These are phyloP conservation scores for Peronospora tabacina DNA, from an alignment of 352 stramenopile species.

Conservation along the genomic window DNA sequence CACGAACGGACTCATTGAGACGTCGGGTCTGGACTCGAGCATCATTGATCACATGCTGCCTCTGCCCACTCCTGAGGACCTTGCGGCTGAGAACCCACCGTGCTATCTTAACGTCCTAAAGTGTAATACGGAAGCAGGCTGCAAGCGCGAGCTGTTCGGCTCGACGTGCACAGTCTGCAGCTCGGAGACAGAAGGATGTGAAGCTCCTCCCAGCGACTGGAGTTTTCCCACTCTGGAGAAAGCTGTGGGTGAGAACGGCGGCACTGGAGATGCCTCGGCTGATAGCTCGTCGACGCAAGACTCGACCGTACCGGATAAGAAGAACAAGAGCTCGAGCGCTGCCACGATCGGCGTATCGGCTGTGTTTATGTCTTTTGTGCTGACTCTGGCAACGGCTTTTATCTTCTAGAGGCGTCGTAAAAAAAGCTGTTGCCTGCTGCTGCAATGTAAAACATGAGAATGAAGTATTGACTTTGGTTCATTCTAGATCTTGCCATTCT, in stretches of 20 bases:
- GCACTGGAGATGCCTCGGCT: constrained; percentile 34
- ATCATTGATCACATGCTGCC: constrained; percentile 41
- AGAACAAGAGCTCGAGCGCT: constrained; percentile 8
- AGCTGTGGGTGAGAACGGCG: constrained; percentile 41
- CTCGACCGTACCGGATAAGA: constrained; percentile 16
- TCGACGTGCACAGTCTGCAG: constrained; percentile 60
- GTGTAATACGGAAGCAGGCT: constrained; percentile 47
- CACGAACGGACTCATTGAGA: constrained; percentile 31
- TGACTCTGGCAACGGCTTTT: constrained; percentile 25
- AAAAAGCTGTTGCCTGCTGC: constrained; percentile 3
- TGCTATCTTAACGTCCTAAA: constrained; percentile 61
- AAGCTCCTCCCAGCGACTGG: constrained; percentile 36
- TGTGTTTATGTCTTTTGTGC: constrained; percentile 22
- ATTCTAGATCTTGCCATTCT: background rate
- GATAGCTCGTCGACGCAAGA: constrained; percentile 25
- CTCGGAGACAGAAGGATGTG: constrained; percentile 35
- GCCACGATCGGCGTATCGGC: constrained; percentile 22
- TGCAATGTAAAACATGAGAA: constrained; percentile 11
- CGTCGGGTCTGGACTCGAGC: constrained; percentile 28
- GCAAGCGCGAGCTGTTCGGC: constrained; percentile 51
- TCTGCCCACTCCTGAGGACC: constrained; percentile 41
- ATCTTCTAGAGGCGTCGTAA: constrained; percentile 23
- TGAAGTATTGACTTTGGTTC: constrained; percentile 22
- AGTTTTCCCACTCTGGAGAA: constrained; percentile 43
- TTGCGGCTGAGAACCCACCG: constrained; percentile 45